Evolutionary conservation across 805 yeast species (phyloP).

Genomic region (Priceomyces haplophilus): DNA sequence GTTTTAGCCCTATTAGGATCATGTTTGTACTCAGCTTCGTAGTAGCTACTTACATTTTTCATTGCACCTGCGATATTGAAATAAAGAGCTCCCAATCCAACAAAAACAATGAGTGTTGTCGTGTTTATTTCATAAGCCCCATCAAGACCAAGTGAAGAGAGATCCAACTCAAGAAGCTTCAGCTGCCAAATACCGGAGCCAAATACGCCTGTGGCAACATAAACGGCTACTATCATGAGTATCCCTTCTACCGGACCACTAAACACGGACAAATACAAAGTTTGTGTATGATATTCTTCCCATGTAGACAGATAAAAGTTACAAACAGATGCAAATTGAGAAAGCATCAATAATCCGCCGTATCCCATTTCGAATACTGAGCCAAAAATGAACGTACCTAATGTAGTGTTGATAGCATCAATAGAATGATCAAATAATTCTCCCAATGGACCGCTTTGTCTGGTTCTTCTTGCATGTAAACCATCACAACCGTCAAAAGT

Average conservation of each 20-base stretch:
- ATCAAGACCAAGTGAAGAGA: slow-evolving; percentile 30
- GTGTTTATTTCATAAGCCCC: slow-evolving; percentile 32
- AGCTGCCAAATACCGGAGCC: slow-evolving; percentile 71
- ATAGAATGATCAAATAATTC: slow-evolving; percentile 90
- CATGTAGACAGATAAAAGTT: slow-evolving; percentile 90
- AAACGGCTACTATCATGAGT: slow-evolving; percentile 54
- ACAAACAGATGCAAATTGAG: slow-evolving; percentile 71
- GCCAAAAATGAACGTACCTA: slow-evolving; percentile 70
- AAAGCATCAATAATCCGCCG: slow-evolving; percentile 53
- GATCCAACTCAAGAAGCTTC: slow-evolving; percentile 39
- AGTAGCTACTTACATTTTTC: slow-evolving; percentile 52
- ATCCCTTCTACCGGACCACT: slow-evolving; percentile 98
- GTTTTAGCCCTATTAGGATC: slow-evolving; percentile 23
- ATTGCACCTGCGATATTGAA: slow-evolving; percentile 70
- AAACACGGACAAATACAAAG: slow-evolving; percentile 68
- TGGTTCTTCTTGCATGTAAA: slow-evolving; percentile 89
- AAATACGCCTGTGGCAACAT: slow-evolving; percentile 56
- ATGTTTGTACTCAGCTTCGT: slow-evolving; percentile 31
- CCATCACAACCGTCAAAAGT: slow-evolving; percentile 98
- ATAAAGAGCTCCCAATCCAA: slow-evolving; percentile 53
- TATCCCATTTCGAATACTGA: slow-evolving; percentile 78
- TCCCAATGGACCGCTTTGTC: slow-evolving; percentile 93
- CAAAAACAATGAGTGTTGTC: slow-evolving; percentile 42
- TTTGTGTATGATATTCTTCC: slow-evolving; percentile 94
- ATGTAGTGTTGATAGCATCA: slow-evolving; percentile 71